These are phyloP conservation scores for Carpinus viminea DNA, from an alignment of 306 rosid genomes.

Conservation along the genomic window DNA sequence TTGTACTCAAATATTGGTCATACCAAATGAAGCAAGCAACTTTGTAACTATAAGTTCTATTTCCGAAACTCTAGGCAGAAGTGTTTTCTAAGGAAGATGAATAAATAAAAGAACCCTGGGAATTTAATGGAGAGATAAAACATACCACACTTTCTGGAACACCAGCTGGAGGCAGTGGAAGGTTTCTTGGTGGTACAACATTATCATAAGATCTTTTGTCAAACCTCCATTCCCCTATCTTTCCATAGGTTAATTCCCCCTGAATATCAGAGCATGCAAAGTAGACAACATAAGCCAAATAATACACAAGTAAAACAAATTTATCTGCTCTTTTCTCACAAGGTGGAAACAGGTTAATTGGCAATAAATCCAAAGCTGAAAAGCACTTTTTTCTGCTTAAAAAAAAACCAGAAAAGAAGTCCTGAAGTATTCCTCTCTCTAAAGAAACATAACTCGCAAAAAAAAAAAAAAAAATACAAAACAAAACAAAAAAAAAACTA, in stretches of 20 bases:
- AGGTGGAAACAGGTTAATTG: background rate
- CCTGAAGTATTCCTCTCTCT: background rate
- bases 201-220: slow-evolving; percentile 73
- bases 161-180: slow-evolving; percentile 83
- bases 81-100: background rate
- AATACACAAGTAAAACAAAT: slow-evolving; percentile 7
- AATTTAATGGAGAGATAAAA: slow-evolving; percentile 16
- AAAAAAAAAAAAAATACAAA: no score
- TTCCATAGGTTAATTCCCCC: slow-evolving; percentile 94
- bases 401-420: background rate
- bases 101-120: background rate
- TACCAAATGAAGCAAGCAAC: background rate
- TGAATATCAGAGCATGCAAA: slow-evolving; percentile 29
- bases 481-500: slow-evolving; percentile 21
- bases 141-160: slow-evolving; percentile 97
- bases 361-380: background rate
- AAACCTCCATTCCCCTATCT: slow-evolving; percentile 99
- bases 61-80: background rate
- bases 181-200: slow-evolving; percentile 70
- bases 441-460: slow-evolving; percentile 9
- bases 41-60: background rate
- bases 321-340: background rate
- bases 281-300: slow-evolving; percentile 19
- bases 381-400: background rate
- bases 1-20: background rate